Conservation (phyloP, 2,329 filamentous ascomycete genomes). For the Pestalotiopsis sp. region DNA sequence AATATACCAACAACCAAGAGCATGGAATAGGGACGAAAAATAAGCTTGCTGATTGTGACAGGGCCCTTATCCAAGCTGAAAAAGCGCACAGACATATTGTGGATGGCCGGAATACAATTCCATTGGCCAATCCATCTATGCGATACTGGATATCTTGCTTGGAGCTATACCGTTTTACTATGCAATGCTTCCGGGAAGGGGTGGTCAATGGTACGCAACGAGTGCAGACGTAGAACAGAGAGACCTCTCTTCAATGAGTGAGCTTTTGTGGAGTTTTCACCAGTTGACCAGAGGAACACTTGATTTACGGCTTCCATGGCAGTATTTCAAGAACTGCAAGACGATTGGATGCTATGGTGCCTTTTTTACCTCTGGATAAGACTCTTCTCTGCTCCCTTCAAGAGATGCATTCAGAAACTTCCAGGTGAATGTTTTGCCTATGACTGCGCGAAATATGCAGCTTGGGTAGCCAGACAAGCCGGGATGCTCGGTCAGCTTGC, state of each 20-base stretch:
- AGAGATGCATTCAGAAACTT: too few species aligned
- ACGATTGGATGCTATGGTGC: too few species aligned
- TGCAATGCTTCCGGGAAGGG: neutral
- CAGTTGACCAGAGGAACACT: too few species aligned
- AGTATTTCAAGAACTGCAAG: too few species aligned
- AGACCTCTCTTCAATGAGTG: too few species aligned
- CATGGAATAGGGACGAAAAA: neutral
- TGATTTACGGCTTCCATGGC: too few species aligned
- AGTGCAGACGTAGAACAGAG: neutral
- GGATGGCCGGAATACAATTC: neutral
- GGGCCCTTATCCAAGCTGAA: neutral
- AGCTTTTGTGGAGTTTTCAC: too few species aligned
- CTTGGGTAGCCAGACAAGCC: neutral
- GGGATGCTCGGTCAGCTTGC: slow-evolving; percentile 4
- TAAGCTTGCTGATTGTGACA: neutral
- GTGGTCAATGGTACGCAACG: neutral
- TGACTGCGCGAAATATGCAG: neutral
- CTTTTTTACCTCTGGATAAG: too few species aligned
- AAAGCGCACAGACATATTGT: slow-evolving; percentile 8
- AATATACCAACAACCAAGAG: neutral
- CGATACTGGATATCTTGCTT: neutral
- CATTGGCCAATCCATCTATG: neutral
- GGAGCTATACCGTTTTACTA: neutral
- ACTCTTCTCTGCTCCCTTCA: too few species aligned
- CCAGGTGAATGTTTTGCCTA: neutral